These are phyloP conservation scores for Diaporthe aspalathi DNA, from an alignment of 2,329 filamentous ascomycete genomes.

Conservation along the genomic window DNA sequence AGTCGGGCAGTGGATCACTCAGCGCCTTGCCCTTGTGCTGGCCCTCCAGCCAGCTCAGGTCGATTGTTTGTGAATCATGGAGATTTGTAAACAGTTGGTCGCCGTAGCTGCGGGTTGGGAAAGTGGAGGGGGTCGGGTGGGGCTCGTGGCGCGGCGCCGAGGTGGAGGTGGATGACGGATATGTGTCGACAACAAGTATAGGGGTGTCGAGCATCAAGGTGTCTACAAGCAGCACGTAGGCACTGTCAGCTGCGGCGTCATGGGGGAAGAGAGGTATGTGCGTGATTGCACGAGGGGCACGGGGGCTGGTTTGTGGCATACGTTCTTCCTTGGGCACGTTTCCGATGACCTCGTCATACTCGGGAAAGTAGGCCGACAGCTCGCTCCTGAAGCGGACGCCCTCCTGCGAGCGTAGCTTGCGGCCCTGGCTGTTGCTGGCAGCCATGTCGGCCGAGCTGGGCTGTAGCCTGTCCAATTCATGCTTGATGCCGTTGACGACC, in stretches of 20 bases:
- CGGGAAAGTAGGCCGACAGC: slow-evolving; percentile 88
- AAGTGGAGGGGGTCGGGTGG: slow-evolving; percentile 44
- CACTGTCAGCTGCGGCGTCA: slow-evolving; percentile 33
- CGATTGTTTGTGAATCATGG: slow-evolving; percentile 66
- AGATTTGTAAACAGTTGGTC: slow-evolving; percentile 68
- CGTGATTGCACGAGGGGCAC: neutral
- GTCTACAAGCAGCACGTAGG: slow-evolving; percentile 63
- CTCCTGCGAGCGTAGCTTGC: slow-evolving; percentile 87
- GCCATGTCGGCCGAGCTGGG: slow-evolving; percentile 58
- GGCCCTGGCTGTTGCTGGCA: slow-evolving; percentile 66
- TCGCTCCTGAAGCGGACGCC: slow-evolving; percentile 90
- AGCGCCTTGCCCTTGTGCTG: slow-evolving; percentile 56
- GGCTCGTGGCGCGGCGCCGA: slow-evolving; percentile 38
- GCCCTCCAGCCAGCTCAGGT: slow-evolving; percentile 65
- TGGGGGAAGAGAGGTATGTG: slow-evolving; percentile 2
- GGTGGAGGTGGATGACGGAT: slow-evolving; percentile 48
- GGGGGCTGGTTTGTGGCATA: slow-evolving; percentile 56
- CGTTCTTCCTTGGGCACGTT: slow-evolving; percentile 83
- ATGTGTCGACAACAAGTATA: slow-evolving; percentile 75
- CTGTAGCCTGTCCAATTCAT: slow-evolving; percentile 69
- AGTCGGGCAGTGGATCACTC: slow-evolving; percentile 68
- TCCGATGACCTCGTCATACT: slow-evolving; percentile 94
- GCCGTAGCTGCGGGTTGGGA: slow-evolving; percentile 63
- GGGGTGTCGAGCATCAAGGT: slow-evolving; percentile 78
- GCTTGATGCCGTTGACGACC: slow-evolving; percentile 70